Evolutionary conservation across 116 monocot species (phyloP), one percentile per base, ranked within the genome.

Genomic region (Posidonia oceanica): DNA sequence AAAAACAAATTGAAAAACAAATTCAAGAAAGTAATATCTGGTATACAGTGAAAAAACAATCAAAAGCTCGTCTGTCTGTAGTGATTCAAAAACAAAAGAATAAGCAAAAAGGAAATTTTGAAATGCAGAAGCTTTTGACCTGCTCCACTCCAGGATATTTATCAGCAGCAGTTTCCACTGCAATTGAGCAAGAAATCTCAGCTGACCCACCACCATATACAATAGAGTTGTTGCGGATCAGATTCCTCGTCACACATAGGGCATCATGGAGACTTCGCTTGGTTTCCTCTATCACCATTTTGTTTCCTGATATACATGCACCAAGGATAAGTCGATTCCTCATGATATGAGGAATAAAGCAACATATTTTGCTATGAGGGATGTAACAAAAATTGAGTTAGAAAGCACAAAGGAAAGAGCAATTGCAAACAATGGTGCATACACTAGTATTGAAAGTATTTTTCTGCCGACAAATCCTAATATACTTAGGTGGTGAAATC

Each of bases 191-290:
- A 39, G 92, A 83, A 20, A 97, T 92, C 69, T 97, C 92, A 54
- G 97, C 92, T 22, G 97, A 97, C 3, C 97, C 97, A 72, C 97
- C 97, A 69, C 97, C 97, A 74, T 92, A 97, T 5, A 97, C 97
- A 75, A 97, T 97, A 15, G 92, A 97, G 69, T 89, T 97, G 74
- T 92, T 97, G 16, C 87, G 87, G 59, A 97, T 89, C 23, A 97
- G 79, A 73, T 97, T 97, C 68, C 97, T 87, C 17, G 97, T 85
- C 21, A 97, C 97, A 70, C 92, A 97, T 3, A 97, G 85, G 11
- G 89, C 97, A 81, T 97, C 97, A 71, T 97, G 97, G 38, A 97
- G 3, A 59, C 89, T 97, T 41, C 97, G 81, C 53, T 94, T 94
- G 3, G 94, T 94, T 82, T 94, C 94, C 70, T 94, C 94, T n/a